phyloP scores from a whole-genome alignment of 805 yeast genomes.

The Ogataea degrootiae region DNA sequence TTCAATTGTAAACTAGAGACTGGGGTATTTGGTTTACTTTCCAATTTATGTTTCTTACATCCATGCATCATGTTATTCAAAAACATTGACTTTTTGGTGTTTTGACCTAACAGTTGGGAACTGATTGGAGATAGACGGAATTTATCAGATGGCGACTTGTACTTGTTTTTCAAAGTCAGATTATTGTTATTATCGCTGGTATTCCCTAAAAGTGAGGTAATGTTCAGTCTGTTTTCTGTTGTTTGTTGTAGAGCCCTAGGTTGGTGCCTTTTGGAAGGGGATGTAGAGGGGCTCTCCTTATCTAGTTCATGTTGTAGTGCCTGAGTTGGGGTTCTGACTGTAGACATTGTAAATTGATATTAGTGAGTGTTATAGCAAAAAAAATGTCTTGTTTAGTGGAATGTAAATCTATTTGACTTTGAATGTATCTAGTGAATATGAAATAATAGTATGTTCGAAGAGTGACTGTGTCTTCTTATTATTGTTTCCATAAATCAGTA shows the following conservation, averaged over 20 bases:
- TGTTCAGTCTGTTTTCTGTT: background rate
- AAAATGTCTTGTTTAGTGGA: no score
- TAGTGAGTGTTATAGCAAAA: no score
- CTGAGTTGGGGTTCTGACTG: background rate
- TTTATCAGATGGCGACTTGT: slow-evolving; percentile 16
- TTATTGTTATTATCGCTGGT: slow-evolving; percentile 5
- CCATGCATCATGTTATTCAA: slow-evolving; percentile 3
- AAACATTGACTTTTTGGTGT: slow-evolving; percentile 8
- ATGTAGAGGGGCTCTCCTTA: background rate
- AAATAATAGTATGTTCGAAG: no score
- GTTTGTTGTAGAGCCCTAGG: background rate
- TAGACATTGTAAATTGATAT: no score
- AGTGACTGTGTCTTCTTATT: no score
- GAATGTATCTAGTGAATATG: no score
- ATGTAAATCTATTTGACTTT: no score
- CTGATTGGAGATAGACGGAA: slow-evolving; percentile 15
- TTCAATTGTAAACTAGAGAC: slow-evolving; percentile 7
- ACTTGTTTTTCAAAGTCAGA: slow-evolving; percentile 1
- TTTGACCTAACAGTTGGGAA: slow-evolving; percentile 9
- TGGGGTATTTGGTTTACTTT: background rate
- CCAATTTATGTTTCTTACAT: background rate
- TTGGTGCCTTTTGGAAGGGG: background rate
- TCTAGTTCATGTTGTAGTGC: background rate
- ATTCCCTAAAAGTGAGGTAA: background rate
- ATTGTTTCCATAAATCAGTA: no score